Evolutionary conservation across 2,329 filamentous ascomycete genomes (phyloP), one percentile per base, ranked within the genome.

Genomic region (Fusarium mexicanum): DNA sequence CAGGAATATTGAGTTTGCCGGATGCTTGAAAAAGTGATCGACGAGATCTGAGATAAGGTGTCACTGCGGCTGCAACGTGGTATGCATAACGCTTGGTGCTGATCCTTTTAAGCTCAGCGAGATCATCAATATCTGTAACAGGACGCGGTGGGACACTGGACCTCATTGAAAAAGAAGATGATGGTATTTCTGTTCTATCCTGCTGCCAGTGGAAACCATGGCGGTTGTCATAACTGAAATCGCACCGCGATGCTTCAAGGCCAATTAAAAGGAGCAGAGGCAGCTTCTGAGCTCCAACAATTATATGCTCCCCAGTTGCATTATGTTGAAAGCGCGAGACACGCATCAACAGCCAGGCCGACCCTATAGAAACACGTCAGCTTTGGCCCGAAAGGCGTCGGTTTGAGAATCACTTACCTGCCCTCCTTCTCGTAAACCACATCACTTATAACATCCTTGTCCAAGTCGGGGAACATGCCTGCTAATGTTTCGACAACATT

Each of bases 391-490:
- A n/a, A 54, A 10, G 22, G 20, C 10, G 47, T 18, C 33, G 6
- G 6, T 12, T 37, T 13, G 24, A 18, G 8, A 24, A 65, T 48
- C 24, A 89, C 93, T 85, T 83, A 96, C 94, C 94, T 91, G 80
- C 96, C 97, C 83, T 98, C 92, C 84, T 99, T 98, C 85, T 97
- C 91, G 81, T 96, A 91, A 33, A 99, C 96, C 46, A 99, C 96
- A 84, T 99, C 96, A 78, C 95, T 95, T 80, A 99, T 98, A 43
- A 99, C 89, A 55, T 99, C 97, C 78, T 91, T 91, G 82, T 99
- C 96, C 58, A 99, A 86, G 80, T 97, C 95, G 2, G 96, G 96
- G 81, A 99, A 99, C 96, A 99, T 99, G 77, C 94, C 93, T 54
- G 94, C 92, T 65, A 99, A 85, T 41, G 96, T 98, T 84, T 98